phyloP scores from a whole-genome alignment of 2,329 filamentous ascomycete genomes.

The Colletotrichum tanaceti region DNA sequence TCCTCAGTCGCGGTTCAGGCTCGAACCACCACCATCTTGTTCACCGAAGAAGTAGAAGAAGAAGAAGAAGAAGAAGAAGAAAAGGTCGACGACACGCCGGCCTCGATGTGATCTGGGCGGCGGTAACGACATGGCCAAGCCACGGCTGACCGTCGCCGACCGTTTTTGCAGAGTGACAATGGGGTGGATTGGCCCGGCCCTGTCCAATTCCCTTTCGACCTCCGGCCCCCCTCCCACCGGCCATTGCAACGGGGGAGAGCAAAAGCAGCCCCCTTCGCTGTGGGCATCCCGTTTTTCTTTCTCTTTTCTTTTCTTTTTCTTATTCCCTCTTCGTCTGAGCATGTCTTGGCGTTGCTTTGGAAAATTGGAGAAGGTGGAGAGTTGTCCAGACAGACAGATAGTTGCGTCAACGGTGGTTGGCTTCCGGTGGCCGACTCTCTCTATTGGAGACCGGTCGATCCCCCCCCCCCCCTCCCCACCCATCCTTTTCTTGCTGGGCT shows the following conservation, averaged over 20 bases:
- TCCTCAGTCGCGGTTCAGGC: not conserved
- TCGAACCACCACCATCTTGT: not conserved
- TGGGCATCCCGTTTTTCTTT: slow-evolving; percentile 17
- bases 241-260: slow-evolving; percentile 3
- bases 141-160: too few species aligned
- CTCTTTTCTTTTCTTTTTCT: too few species aligned
- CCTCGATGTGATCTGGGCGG: slow-evolving; percentile 3
- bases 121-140: not conserved
- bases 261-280: slow-evolving; percentile 15
- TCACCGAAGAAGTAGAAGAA: too few species aligned
- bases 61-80: too few species aligned
- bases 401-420: slow-evolving; percentile 27
- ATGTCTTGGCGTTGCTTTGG: slow-evolving; percentile 35
- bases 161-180: not conserved
- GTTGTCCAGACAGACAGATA: slow-evolving; percentile 11
- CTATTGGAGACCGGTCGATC: not conserved
- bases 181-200: not conserved
- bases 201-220: slow-evolving; percentile 12
- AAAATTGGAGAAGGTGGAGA: slow-evolving; percentile 34
- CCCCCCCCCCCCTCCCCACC: too few species aligned
- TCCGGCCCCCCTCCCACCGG: slow-evolving; percentile 7
- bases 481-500: slow-evolving; percentile 3
- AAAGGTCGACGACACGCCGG: slow-evolving; percentile 4
- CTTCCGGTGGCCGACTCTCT: slow-evolving; percentile 19
- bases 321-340: slow-evolving; percentile 33